A percentile compares a stretch with the other conserved stretches of the same genome.
Conservation (phyloP, 2,329 filamentous ascomycete species). For the Pezicula neosporulosa region DNA sequence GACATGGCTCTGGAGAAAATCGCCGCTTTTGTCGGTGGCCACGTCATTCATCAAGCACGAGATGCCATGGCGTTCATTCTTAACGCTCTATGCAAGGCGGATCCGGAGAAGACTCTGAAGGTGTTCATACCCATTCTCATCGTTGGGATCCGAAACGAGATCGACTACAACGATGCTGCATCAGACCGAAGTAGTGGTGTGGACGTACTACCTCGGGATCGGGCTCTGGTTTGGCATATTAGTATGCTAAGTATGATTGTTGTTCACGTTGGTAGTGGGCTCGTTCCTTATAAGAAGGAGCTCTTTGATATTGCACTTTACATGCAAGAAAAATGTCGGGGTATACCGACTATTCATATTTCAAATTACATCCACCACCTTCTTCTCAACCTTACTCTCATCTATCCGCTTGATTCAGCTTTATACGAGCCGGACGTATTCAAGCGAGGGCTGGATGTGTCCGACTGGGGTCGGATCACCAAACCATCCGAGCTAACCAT, state of each 20-base stretch:
- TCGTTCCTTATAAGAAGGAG: slow-evolving; percentile 84
- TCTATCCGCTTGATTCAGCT: slow-evolving; percentile 85
- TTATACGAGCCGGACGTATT: slow-evolving; percentile 80
- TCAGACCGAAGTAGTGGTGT: slow-evolving; percentile 91
- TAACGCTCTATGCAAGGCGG: slow-evolving; percentile 93
- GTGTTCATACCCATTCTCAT: slow-evolving; percentile 88
- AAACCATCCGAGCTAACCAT: slow-evolving; percentile 75
- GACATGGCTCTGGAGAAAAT: slow-evolving; percentile 91
- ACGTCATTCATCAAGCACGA: slow-evolving; percentile 93
- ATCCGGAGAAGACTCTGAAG: slow-evolving; percentile 88
- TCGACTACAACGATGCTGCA: slow-evolving; percentile 92
- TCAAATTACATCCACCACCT: slow-evolving; percentile 98
- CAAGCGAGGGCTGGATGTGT: slow-evolving; percentile 65
- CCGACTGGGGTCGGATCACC: slow-evolving; percentile 82
- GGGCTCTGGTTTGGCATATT: slow-evolving; percentile 93
- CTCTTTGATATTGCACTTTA: slow-evolving; percentile 88
- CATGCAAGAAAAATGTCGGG: slow-evolving; percentile 95
- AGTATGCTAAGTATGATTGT: slow-evolving; percentile 98
- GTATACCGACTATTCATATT: slow-evolving; percentile 90
- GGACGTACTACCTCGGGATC: slow-evolving; percentile 88
- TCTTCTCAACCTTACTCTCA: slow-evolving; percentile 88
- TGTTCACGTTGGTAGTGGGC: slow-evolving; percentile 88
- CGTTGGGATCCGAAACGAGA: slow-evolving; percentile 90
- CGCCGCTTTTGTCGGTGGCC: slow-evolving; percentile 83
- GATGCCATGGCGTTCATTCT: slow-evolving; percentile 99